phyloP scores from a whole-genome alignment of 1,284 basidiomycete species.

The Rugosomyces carneus region DNA sequence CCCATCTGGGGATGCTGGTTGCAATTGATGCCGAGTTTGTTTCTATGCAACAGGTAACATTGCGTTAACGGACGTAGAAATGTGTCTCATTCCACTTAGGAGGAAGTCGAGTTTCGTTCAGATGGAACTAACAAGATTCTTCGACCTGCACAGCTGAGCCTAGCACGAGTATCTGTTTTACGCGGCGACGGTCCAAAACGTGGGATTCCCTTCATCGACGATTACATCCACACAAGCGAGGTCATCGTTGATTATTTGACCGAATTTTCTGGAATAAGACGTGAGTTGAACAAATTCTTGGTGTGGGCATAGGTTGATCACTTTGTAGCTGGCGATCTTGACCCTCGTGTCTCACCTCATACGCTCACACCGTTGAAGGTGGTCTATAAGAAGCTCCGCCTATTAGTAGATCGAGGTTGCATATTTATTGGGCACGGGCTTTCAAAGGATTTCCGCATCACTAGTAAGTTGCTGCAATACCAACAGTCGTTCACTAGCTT shows the following conservation, averaged over 20 bases:
- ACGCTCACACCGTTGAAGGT: conserved; percentile 93
- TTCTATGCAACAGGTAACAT: conserved; percentile 78
- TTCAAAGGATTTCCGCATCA: conserved; percentile 99
- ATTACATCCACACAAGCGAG: conserved; percentile 95
- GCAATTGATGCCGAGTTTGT: conserved; percentile 99
- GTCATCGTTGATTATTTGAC: conserved; percentile 95
- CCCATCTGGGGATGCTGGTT: conserved; percentile 80
- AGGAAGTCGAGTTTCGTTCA: conserved; percentile 92
- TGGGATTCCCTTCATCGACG: conserved; percentile 93
- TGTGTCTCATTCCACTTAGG: conserved; percentile 38
- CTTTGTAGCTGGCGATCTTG: conserved; percentile 79
- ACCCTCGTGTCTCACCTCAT: conserved; percentile 76
- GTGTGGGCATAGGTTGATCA: neutral
- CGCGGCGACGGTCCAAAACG: conserved; percentile 78
- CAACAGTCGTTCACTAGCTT: neutral
- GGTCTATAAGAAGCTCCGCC: conserved; percentile 96
- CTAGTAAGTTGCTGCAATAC: conserved; percentile 59
- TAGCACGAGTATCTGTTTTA: conserved; percentile 93
- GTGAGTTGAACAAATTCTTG: conserved; percentile 37
- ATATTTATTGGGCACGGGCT: conserved; percentile 97
- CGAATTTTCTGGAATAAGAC: conserved; percentile 93
- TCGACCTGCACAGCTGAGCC: conserved; percentile 83
- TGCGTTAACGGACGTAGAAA: neutral
- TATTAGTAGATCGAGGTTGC: conserved; percentile 92
- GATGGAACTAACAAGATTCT: conserved; percentile 93